Conservation (phyloP, 2,329 filamentous ascomycete genomes). For the Hypoxylon sp. region DNA sequence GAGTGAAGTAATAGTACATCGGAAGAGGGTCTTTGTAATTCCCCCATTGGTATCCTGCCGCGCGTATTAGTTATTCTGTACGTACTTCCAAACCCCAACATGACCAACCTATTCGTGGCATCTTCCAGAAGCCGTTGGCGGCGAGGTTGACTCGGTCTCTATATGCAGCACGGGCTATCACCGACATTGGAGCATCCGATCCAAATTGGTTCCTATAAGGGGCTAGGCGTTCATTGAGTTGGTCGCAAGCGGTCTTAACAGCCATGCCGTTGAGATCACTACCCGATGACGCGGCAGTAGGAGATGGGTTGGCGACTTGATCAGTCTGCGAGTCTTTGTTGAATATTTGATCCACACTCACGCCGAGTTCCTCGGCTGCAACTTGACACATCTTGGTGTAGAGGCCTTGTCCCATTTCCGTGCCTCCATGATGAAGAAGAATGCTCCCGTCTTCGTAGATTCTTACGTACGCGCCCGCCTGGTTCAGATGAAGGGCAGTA, state of each 20-base stretch:
- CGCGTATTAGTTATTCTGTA: slow-evolving; percentile 11
- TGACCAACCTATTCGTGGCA: slow-evolving; percentile 89
- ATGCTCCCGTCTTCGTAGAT: slow-evolving; percentile 96
- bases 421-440: slow-evolving; percentile 92
- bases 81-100: not conserved
- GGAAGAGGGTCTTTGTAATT: slow-evolving; percentile 81
- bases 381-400: slow-evolving; percentile 98
- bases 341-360: slow-evolving; percentile 83
- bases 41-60: slow-evolving; percentile 74
- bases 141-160: slow-evolving; percentile 94
- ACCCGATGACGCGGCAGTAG: slow-evolving; percentile 91
- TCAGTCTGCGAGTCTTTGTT: slow-evolving; percentile 96
- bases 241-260: slow-evolving; percentile 88
- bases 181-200: slow-evolving; percentile 81
- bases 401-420: slow-evolving; percentile 96
- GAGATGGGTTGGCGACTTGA: slow-evolving; percentile 91
- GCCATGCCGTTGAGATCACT: slow-evolving; percentile 96
- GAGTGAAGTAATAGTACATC: slow-evolving; percentile 99
- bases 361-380: slow-evolving; percentile 85
- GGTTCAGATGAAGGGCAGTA: slow-evolving; percentile 93
- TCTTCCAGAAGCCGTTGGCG: slow-evolving; percentile 96
- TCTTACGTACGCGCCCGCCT: slow-evolving; percentile 92
- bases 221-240: slow-evolving; percentile 86
- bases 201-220: slow-evolving; percentile 89
- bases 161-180: slow-evolving; percentile 90